A percentile compares a stretch with the other conserved stretches of the same genome.
phyloP scores from a whole-genome alignment of 768 basidiomycete species.

The Xanthoconium purpureum region DNA sequence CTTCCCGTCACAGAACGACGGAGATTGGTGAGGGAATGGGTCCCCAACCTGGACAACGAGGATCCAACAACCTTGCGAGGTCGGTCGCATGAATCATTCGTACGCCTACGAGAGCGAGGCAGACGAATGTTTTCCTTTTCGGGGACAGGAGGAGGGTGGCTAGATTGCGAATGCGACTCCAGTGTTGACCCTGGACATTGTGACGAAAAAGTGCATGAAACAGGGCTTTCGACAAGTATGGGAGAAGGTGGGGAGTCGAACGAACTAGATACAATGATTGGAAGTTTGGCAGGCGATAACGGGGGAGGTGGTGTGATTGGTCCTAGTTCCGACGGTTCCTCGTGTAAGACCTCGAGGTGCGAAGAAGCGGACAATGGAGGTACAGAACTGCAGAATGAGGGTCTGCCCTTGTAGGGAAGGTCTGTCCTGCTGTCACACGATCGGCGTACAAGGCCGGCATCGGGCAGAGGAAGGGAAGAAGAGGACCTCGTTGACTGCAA shows the following conservation, averaged over 20 bases:
- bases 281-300: not conserved
- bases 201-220: constrained; percentile 25
- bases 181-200: constrained; percentile 13
- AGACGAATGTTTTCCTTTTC: constrained; percentile 15
- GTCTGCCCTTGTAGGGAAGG: constrained; percentile 11
- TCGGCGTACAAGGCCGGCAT: not conserved
- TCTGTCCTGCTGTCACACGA: constrained; percentile 18
- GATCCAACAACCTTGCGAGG: constrained; percentile 1
- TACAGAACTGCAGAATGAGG: constrained; percentile 21
- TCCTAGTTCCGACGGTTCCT: constrained; percentile 25
- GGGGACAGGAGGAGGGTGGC: not conserved
- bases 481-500: not conserved
- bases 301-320: constrained; percentile 15
- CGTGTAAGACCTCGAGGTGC: constrained; percentile 27
- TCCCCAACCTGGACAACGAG: constrained; percentile 29
- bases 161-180: constrained; percentile 14
- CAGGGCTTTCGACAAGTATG: constrained; percentile 20
- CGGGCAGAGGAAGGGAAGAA: not conserved
- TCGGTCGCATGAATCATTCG: constrained; percentile 18
- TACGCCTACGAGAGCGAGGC: constrained; percentile 14
- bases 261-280: constrained; percentile 22
- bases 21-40: constrained; percentile 42
- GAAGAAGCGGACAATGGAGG: constrained; percentile 26
- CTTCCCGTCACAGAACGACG: constrained; percentile 44
- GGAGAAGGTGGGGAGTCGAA: constrained; percentile 5